phyloP scores from a whole-genome alignment of 352 stramenopile genomes.

The Blastocystis sp. region DNA sequence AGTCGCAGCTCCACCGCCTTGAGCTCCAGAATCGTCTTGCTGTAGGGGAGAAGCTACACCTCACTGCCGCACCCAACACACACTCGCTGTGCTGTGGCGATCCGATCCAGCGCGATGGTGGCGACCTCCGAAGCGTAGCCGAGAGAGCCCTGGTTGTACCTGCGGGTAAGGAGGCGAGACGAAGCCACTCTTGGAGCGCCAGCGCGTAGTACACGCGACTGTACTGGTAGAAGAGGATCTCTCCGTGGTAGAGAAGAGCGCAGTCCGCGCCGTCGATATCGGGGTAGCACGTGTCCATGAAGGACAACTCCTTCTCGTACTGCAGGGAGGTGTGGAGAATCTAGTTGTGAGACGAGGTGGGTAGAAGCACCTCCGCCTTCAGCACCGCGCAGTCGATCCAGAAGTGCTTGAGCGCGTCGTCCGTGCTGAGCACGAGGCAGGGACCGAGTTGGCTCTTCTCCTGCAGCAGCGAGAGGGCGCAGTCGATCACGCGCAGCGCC shows the following conservation, averaged over 20 bases:
- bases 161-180: background rate
- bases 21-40: background rate
- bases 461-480: background rate
- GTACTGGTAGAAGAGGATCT: background rate
- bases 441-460: background rate
- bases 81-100: background rate
- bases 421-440: background rate
- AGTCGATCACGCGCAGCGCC: background rate
- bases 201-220: background rate
- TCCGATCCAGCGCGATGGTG: background rate
- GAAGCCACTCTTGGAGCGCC: background rate
- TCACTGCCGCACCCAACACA: background rate
- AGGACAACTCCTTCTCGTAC: background rate
- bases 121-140: background rate
- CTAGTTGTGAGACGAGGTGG: no score
- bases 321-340: background rate
- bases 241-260: background rate
- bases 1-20: background rate
- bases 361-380: background rate
- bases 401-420: background rate
- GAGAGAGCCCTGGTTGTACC: background rate
- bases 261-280: background rate
- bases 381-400: background rate
- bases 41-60: background rate
- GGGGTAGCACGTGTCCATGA: background rate